These are phyloP conservation scores for Hemileccinum rubropunctum DNA, from an alignment of 768 basidiomycete species.

Conservation along the genomic window DNA sequence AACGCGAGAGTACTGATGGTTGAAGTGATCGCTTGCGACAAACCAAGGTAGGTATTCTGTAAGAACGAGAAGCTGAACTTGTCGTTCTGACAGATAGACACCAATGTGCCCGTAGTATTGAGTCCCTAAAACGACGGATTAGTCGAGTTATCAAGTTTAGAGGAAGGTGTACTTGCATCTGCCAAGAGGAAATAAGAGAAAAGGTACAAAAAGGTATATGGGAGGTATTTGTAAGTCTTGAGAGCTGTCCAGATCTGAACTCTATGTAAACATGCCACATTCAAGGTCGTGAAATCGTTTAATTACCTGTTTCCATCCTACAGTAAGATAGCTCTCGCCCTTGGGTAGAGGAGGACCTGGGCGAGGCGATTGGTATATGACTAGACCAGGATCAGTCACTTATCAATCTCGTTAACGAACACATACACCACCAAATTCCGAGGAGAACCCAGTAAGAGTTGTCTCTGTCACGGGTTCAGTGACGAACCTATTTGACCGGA, in stretches of 20 bases:
- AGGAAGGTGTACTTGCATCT: slow-evolving; percentile 45
- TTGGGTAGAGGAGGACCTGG: slow-evolving; percentile 78
- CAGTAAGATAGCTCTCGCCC: slow-evolving; percentile 71
- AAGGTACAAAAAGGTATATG: slow-evolving; percentile 80
- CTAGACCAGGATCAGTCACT: slow-evolving; percentile 32
- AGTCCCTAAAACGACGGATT: slow-evolving; percentile 49
- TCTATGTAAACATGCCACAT: background rate
- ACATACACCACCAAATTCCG: slow-evolving; percentile 88
- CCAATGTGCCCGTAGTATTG: slow-evolving; percentile 75
- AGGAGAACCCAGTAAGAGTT: slow-evolving; percentile 75
- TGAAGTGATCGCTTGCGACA: slow-evolving; percentile 74
- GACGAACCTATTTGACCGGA: background rate
- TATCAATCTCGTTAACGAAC: background rate
- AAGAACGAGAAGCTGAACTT: slow-evolving; percentile 81
- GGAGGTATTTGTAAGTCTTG: slow-evolving; percentile 74
- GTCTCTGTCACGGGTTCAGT: slow-evolving; percentile 39
- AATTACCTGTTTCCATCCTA: slow-evolving; percentile 81
- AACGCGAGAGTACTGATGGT: slow-evolving; percentile 71
- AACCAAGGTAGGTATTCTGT: slow-evolving; percentile 74
- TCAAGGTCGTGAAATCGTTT: background rate
- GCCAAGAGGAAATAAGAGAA: slow-evolving; percentile 76
- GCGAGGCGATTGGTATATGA: slow-evolving; percentile 82
- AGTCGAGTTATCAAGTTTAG: too few relatives aligned
- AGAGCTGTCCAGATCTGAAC: slow-evolving; percentile 70
- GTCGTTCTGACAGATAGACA: slow-evolving; percentile 76